These are phyloP conservation scores for Panicum virgatum DNA, from an alignment of 202 grass and related monocot species.

Conservation along the genomic window DNA sequence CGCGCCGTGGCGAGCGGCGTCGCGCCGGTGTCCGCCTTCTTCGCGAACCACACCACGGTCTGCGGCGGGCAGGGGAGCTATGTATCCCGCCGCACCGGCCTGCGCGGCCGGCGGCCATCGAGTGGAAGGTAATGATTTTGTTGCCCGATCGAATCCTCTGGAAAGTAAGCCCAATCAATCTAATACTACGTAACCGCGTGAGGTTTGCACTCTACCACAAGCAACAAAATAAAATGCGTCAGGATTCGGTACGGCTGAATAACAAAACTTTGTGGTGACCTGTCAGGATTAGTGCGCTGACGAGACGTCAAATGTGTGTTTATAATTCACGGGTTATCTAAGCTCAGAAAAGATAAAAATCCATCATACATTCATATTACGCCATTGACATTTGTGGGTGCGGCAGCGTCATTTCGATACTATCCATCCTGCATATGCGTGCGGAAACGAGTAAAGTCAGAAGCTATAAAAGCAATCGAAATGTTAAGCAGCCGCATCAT, in stretches of 20 bases:
- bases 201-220: too few relatives aligned
- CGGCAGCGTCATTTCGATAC: neutral
- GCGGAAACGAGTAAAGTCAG: neutral
- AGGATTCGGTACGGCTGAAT: too few relatives aligned
- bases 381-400: neutral
- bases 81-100: too few relatives aligned
- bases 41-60: conserved; percentile 41
- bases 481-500: neutral
- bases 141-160: too few relatives aligned
- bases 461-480: neutral
- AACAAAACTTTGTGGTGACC: too few relatives aligned
- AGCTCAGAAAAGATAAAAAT: neutral
- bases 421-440: neutral
- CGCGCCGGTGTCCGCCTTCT: neutral
- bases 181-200: too few relatives aligned
- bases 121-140: too few relatives aligned
- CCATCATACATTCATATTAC: neutral
- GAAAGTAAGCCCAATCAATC: too few relatives aligned
- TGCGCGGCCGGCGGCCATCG: too few relatives aligned
- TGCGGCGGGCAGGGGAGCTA: neutral
- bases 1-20: neutral
- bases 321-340: neutral
- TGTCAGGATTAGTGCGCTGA: neutral
- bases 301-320: neutral
- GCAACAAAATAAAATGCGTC: too few relatives aligned